These are phyloP conservation scores for Metarhizium album DNA, from an alignment of 2,329 filamentous ascomycete species.

Conservation along the genomic window DNA sequence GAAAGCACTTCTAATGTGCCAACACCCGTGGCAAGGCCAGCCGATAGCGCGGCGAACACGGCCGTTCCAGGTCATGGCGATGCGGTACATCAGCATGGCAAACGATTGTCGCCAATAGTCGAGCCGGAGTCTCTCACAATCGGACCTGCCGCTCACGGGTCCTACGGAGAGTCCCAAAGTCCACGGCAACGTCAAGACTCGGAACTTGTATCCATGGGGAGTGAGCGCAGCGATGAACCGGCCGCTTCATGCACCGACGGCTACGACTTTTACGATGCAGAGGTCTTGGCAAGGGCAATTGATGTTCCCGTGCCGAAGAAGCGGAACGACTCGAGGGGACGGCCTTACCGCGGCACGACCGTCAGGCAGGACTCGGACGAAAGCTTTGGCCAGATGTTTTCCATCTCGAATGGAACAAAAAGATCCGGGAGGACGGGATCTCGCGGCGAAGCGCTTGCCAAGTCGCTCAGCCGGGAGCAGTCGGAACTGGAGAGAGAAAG, in stretches of 20 bases:
- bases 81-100: conserved; percentile 21
- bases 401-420: conserved; percentile 38
- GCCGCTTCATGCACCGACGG: conserved; percentile 46
- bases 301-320: conserved; percentile 37
- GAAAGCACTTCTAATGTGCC: conserved; percentile 53
- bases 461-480: conserved; percentile 17
- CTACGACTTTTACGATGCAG: conserved; percentile 56
- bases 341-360: conserved; percentile 17
- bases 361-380: conserved; percentile 46
- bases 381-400: conserved; percentile 48
- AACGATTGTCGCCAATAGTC: conserved; percentile 34
- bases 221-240: conserved; percentile 36
- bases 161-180: conserved; percentile 17
- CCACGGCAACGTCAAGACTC: conserved; percentile 39
- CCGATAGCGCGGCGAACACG: conserved; percentile 23
- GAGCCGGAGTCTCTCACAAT: conserved; percentile 41
- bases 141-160: conserved; percentile 34
- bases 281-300: conserved; percentile 39
- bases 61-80: conserved; percentile 8
- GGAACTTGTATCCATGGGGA: conserved; percentile 37
- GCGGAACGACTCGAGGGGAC: conserved; percentile 23
- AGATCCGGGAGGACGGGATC: conserved; percentile 9
- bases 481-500: conserved; percentile 19
- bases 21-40: conserved; percentile 47
- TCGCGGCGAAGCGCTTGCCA: conserved; percentile 13